Evolutionary conservation across 352 stramenopile genomes (phyloP).

Genomic region (Globisporangium cederbergense): DNA sequence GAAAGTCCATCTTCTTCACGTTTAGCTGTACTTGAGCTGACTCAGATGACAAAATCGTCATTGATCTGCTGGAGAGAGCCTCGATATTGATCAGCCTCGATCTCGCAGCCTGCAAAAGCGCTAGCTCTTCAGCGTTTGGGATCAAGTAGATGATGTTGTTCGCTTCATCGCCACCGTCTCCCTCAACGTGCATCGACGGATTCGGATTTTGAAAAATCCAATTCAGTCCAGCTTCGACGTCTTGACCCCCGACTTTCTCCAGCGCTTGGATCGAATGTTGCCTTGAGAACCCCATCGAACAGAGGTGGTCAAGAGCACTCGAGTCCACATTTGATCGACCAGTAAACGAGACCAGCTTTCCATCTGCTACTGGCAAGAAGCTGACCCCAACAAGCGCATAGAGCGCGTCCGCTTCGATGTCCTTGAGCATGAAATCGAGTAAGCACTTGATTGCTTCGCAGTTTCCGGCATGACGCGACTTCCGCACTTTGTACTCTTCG

Average conservation of each 20-base stretch:
- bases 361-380: conserved; percentile 58
- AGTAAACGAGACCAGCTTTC: conserved; percentile 39
- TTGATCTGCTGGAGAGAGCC: conserved; percentile 23
- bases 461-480: conserved; percentile 42
- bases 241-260: conserved; percentile 25
- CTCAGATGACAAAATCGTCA: conserved; percentile 35
- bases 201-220: conserved; percentile 64
- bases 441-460: conserved; percentile 30
- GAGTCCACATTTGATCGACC: conserved; percentile 21
- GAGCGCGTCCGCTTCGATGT: conserved; percentile 26
- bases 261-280: conserved; percentile 43
- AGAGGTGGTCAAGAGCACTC: conserved; percentile 41
- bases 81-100: conserved; percentile 39
- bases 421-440: conserved; percentile 49
- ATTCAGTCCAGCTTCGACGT: conserved; percentile 56
- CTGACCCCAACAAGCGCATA: conserved; percentile 40
- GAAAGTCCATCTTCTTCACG: conserved; percentile 41
- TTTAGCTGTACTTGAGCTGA: conserved; percentile 34
- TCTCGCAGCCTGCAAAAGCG: conserved; percentile 34
- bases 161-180: conserved; percentile 2
- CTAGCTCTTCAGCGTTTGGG: conserved; percentile 39
- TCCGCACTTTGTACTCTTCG: conserved; percentile 32
- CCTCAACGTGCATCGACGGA: conserved; percentile 19
- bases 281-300: conserved; percentile 64
- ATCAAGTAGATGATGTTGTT: conserved; percentile 34